Percentiles rank a stretch among this genome's conserved stretches.
Evolutionary conservation across 345 rosid species (phyloP).

Genomic region (Gossypium anomalum): DNA sequence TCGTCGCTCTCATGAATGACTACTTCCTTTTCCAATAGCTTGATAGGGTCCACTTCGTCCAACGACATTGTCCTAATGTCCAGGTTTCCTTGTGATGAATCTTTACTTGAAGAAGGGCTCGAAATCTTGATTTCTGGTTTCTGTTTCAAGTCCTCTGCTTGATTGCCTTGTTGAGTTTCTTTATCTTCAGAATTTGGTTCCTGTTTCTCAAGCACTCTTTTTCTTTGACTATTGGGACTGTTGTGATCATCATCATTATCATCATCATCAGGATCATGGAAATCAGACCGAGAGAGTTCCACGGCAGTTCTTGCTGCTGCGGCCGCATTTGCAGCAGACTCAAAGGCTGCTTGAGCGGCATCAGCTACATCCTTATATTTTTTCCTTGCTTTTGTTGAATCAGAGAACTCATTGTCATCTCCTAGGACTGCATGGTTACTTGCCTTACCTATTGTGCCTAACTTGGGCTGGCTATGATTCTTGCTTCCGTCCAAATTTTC

Average conservation of each 20-base stretch:
- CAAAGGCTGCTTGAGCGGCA: constrained; percentile 92
- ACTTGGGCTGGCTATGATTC: constrained; percentile 11
- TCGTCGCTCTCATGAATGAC: constrained; percentile 50
- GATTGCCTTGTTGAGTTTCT: constrained; percentile 15
- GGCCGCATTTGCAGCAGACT: constrained; percentile 85
- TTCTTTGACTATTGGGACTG: constrained; percentile 20
- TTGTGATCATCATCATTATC: constrained; percentile 27
- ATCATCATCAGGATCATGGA: constrained; percentile 39
- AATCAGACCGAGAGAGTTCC: constrained; percentile 68
- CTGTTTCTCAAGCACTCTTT: constrained; percentile 9
- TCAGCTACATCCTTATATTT: constrained; percentile 84
- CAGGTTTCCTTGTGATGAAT: constrained; percentile 35
- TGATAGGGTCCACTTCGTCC: constrained; percentile 41
- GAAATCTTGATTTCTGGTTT: constrained; percentile 25
- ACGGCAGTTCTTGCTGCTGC: constrained; percentile 91
- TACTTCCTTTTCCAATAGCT: constrained; percentile 57
- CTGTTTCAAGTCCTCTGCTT: constrained; percentile 20
- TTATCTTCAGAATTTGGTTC: constrained; percentile 19
- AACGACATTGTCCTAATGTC: constrained; percentile 31
- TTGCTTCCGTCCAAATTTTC: constrained; percentile 13
- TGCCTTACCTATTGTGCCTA: constrained; percentile 12
- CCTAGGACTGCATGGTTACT: constrained; percentile 3
- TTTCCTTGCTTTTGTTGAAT: constrained; percentile 30
- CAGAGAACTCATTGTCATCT: constrained; percentile 23
- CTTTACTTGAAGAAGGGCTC: constrained; percentile 30